Evolutionary conservation across 2,329 filamentous ascomycete species (phyloP).

Genomic region (Alternaria rosae): DNA sequence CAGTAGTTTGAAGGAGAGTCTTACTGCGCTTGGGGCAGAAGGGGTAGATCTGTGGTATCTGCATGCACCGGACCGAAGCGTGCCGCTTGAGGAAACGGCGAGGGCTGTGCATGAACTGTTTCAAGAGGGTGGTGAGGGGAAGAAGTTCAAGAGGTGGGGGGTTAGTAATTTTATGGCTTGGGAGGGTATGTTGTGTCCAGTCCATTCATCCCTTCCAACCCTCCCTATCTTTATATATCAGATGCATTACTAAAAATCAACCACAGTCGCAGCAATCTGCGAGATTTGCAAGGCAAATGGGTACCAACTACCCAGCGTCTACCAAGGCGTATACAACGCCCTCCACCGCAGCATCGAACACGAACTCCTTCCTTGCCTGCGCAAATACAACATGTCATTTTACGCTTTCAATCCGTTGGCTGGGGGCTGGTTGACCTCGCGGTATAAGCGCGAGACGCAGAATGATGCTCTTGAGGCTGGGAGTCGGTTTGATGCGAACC

Average conservation of each 20-base stretch:
- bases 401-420: slow-evolving; percentile 30
- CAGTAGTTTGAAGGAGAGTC: slow-evolving; percentile 44
- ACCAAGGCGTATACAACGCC: slow-evolving; percentile 51
- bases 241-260: background rate
- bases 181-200: background rate
- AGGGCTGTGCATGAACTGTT: slow-evolving; percentile 56
- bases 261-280: slow-evolving; percentile 55
- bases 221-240: too few relatives aligned
- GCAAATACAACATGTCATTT: slow-evolving; percentile 25
- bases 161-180: slow-evolving; percentile 56
- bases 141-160: slow-evolving; percentile 54
- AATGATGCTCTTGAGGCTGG: slow-evolving; percentile 47
- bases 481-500: slow-evolving; percentile 38
- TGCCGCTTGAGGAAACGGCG: slow-evolving; percentile 56
- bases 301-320: slow-evolving; percentile 55
- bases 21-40: slow-evolving; percentile 49
- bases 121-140: slow-evolving; percentile 51
- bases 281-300: slow-evolving; percentile 53
- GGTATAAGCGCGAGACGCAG: slow-evolving; percentile 57
- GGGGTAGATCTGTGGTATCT: slow-evolving; percentile 56
- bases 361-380: slow-evolving; percentile 31
- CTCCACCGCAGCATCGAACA: slow-evolving; percentile 25
- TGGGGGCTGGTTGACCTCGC: slow-evolving; percentile 25
- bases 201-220: background rate
- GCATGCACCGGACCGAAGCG: slow-evolving; percentile 55